phyloP scores from a whole-genome alignment of 495 filamentous ascomycete genomes.

The Bathelium albidoporum region DNA sequence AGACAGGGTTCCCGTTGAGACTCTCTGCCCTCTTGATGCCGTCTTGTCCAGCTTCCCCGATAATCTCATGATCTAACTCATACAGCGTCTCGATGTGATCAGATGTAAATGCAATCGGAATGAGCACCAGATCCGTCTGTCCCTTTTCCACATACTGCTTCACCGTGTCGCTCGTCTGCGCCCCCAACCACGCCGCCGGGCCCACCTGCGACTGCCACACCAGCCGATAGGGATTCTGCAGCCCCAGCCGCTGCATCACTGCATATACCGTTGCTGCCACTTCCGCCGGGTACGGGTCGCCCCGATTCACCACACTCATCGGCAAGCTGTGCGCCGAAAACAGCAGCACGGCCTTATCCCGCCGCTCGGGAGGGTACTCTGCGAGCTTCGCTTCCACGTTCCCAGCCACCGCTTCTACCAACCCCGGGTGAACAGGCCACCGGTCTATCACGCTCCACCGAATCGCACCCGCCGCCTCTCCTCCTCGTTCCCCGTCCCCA shows the following conservation, averaged over 20 bases:
- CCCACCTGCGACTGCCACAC: conserved; percentile 99
- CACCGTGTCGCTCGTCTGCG: conserved; percentile 83
- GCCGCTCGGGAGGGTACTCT: conserved; percentile 69
- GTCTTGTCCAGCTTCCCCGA: conserved; percentile 73
- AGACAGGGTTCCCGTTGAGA: conserved; percentile 82
- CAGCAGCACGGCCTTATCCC: conserved; percentile 70
- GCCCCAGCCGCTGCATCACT: conserved; percentile 81
- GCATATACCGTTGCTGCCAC: conserved; percentile 96
- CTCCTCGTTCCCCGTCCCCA: conserved; percentile 22
- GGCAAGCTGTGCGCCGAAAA: conserved; percentile 95
- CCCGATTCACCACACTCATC: conserved; percentile 92
- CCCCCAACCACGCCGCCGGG: conserved; percentile 88
- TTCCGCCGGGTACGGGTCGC: conserved; percentile 93
- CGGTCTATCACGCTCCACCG: conserved; percentile 97
- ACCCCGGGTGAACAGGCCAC: conserved; percentile 83
- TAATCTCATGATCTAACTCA: conserved; percentile 92
- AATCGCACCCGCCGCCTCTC: conserved; percentile 54
- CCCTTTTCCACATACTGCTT: conserved; percentile 81
- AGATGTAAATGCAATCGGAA: conserved; percentile 95
- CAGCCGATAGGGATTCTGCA: conserved; percentile 80
- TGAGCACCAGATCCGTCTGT: conserved; percentile 79
- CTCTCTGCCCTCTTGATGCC: conserved; percentile 87
- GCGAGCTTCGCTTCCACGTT: conserved; percentile 77
- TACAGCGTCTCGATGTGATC: conserved; percentile 98
- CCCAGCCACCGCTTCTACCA: conserved; percentile 81